Conservation (phyloP, 306 rosid genomes). For the Fagus sylvatica region DNA sequence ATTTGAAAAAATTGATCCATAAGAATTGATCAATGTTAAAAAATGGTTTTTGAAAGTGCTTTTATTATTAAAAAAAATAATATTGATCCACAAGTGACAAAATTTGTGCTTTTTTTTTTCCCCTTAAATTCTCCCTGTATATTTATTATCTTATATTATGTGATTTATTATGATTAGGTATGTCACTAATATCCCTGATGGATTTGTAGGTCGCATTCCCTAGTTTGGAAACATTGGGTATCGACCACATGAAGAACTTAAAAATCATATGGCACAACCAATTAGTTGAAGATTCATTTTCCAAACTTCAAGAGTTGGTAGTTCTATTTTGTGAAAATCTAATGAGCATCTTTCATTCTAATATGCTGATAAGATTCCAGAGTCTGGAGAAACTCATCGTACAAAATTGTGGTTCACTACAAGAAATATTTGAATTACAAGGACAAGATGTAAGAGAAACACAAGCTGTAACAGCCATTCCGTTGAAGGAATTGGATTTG, state of each 20-base stretch:
- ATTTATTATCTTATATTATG: too few species aligned
- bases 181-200: background rate
- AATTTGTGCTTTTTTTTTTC: too few species aligned
- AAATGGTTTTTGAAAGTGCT: too few species aligned
- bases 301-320: background rate
- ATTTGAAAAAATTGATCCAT: too few species aligned
- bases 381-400: background rate
- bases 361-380: background rate
- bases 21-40: too few species aligned
- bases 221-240: background rate
- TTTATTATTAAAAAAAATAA: too few species aligned
- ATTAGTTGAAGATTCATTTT: background rate
- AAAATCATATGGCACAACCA: constrained; percentile 2
- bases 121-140: background rate
- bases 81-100: too few species aligned
- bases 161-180: background rate
- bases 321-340: background rate
- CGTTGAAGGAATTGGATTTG: constrained; percentile 13
- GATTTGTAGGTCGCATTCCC: constrained; percentile 2
- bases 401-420: background rate
- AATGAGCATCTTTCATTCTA: background rate
- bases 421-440: background rate
- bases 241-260: background rate
- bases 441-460: accelerated
- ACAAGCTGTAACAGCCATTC: background rate